A percentile compares a stretch with the other conserved stretches of the same genome.
phyloP scores from a whole-genome alignment of 352 stramenopile genomes.

The Pythium phragmiticola region DNA sequence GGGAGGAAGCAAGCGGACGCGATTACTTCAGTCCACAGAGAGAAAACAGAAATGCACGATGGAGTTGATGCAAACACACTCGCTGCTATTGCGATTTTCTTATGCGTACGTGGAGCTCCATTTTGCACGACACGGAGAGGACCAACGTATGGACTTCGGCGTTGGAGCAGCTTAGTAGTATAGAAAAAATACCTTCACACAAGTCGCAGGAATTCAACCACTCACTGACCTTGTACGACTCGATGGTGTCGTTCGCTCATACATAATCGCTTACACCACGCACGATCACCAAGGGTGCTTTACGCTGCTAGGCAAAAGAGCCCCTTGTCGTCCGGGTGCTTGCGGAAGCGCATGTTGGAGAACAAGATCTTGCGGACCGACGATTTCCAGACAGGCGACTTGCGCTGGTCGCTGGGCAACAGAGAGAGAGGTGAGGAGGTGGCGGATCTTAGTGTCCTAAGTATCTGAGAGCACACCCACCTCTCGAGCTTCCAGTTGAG shows the following conservation, averaged over 20 bases:
- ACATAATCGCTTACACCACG: background rate
- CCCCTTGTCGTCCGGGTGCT: constrained; percentile 69
- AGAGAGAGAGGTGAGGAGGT: background rate
- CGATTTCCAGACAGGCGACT: constrained; percentile 88
- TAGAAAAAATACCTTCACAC: background rate
- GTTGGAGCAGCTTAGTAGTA: no score
- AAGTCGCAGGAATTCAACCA: background rate
- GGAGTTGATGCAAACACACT: constrained; percentile 6
- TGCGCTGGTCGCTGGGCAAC: constrained; percentile 59
- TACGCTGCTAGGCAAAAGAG: constrained; percentile 68
- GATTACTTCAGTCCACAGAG: background rate
- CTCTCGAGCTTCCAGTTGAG: constrained; percentile 91
- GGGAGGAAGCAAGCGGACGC: background rate
- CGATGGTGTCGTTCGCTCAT: background rate
- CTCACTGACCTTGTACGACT: background rate
- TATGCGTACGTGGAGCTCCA: background rate
- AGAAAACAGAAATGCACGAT: background rate
- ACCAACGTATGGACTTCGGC: no score
- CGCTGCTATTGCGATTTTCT: background rate
- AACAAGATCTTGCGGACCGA: constrained; percentile 90
- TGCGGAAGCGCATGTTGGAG: constrained; percentile 83
- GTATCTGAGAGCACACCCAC: constrained; percentile 23
- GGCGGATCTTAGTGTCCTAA: background rate
- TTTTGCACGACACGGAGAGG: no score
- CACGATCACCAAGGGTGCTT: constrained; percentile 4